Conservation (phyloP, 352 stramenopile genomes). For the Phytophthora cactorum region DNA sequence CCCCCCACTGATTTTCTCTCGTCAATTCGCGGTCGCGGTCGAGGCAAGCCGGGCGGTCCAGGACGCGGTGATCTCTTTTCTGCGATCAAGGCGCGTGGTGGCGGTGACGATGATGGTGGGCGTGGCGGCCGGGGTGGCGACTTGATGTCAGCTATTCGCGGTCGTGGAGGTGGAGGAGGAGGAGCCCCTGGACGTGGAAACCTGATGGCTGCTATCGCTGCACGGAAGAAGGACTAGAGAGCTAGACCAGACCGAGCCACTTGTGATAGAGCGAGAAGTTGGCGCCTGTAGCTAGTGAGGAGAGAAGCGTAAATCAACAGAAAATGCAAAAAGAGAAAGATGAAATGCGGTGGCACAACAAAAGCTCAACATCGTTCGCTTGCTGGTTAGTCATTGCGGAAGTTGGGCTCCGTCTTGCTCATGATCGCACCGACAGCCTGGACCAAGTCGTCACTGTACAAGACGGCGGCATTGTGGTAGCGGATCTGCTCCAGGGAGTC, state of each 20-base stretch:
- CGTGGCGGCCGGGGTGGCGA: slow-evolving; percentile 48
- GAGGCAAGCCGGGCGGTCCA: slow-evolving; percentile 50
- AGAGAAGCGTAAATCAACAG: slow-evolving; percentile 22
- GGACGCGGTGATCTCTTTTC: slow-evolving; percentile 68
- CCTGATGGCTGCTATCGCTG: slow-evolving; percentile 63
- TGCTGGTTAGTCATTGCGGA: slow-evolving; percentile 65
- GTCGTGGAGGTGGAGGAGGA: slow-evolving; percentile 38
- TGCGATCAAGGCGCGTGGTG: slow-evolving; percentile 60
- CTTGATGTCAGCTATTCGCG: slow-evolving; percentile 65
- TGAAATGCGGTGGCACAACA: slow-evolving; percentile 10
- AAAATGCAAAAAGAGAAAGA: slow-evolving; percentile 32
- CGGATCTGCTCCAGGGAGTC: slow-evolving; percentile 82
- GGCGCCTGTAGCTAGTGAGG: slow-evolving; percentile 24
- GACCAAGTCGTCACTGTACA: slow-evolving; percentile 87
- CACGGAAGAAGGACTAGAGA: slow-evolving; percentile 66
- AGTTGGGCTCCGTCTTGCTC: slow-evolving; percentile 68
- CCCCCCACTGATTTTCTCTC: slow-evolving; percentile 54
- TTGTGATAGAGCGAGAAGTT: slow-evolving; percentile 34
- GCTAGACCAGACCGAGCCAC: slow-evolving; percentile 15
- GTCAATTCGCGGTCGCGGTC: slow-evolving; percentile 62
- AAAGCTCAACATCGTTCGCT: not conserved
- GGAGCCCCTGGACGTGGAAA: slow-evolving; percentile 46
- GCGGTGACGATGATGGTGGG: slow-evolving; percentile 30
- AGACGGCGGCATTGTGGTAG: slow-evolving; percentile 84
- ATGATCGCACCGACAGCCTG: slow-evolving; percentile 76